Base-by-base conservation (phyloP, 1,139 yeast species). In the Taiozyma sp. region DNA sequence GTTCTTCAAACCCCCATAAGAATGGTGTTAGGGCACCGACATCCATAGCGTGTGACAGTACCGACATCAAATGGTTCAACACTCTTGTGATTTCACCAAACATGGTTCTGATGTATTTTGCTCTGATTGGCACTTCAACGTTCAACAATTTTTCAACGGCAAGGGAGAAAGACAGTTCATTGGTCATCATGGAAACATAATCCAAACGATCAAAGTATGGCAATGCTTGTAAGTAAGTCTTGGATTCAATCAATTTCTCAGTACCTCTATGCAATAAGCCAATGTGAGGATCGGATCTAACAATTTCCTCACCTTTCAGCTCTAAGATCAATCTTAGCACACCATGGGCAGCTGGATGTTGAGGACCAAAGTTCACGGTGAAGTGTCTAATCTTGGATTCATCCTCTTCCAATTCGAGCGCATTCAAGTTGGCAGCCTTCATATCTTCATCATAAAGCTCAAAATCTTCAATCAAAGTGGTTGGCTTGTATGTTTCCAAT, bases 291-390 rank as follows among this genome's bases (percentile, higher is more conserved):
- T 88, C 96, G 8, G 93, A 79, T 63, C 96, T 79, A 52, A 88
- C 81, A 62, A 89, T 85, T 70, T 89, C 96, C 71, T 88, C 96
- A 60, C 96, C 96, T 65, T 87, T 88, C 59, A 89, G 78, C 73
- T 88, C 96, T 65, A 88, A 76, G 70, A 88, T 88, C 70, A 88
- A 77, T 67, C 96, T 81, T 74, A 88, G 77, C 72, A 88, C 96
- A 59, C 96, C 96, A 74, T 88, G 96, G 46, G 96, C 96, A 55
- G 96, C 96, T 34, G 96, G 96, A 75, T 88, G 96, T 72, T 88
- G 96, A 44, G 96, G 96, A 42, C 96, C 96, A 66, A 89, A 89
- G 72, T 88, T 89, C 68, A 89, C 83, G 49, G 96, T 88, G 73
- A 88, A 88, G 69, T 88, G 96, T 70, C 96, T 82, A 65, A 88